Evolutionary conservation across 164 flowering plant species (phyloP), one percentile per base, ranked within the genome.

Genomic region (Magnolia officinalis): DNA sequence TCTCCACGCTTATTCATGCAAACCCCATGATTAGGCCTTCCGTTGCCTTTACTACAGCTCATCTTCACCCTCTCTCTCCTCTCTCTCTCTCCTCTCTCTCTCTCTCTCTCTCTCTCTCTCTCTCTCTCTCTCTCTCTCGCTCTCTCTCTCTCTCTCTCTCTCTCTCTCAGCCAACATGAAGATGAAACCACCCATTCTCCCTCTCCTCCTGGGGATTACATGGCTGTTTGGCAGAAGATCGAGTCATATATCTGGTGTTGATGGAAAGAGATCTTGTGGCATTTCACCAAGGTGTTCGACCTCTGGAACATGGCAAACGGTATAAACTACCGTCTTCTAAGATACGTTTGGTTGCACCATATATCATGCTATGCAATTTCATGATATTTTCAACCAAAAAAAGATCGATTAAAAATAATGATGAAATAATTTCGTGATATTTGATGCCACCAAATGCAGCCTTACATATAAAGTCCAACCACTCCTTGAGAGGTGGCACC

Each of bases 241-340:
- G 81, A 80, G 77, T 78, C 6, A 81, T 90, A 50, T 92, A 87
- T 76, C 76, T 92, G 74, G 97, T 91, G 73, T 72, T 91, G 68
- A 75, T 91, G 85, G 92, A 95, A 79, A 96, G 86, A 67, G 88
- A 89, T 1, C 86, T 93, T 1, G 85, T 87, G 72, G 96, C 92
- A 26, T 92, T 92, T 78, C 85, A 67, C 76, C 83, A 69, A 63
- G 79, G 20, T 26, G 29, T 49, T 14, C 63, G 3, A 2, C 72
- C 76, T 29, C 66, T 29, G n/a, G 52, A 78, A 70, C 70, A 74
- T 61, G 82, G 77, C 58, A 77, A 64, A 69, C 68, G 70, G 70
- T 64, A 65, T 13, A 63, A 73, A 10, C 24, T 13, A 63, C 19
- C 5, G 1, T 63, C 65, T 63, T 63, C 65, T 63, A 18, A 18